Evolutionary conservation across 257 asterid genomes (phyloP), one percentile per base, ranked within the genome.

Genomic region (Prunella vulgaris): DNA sequence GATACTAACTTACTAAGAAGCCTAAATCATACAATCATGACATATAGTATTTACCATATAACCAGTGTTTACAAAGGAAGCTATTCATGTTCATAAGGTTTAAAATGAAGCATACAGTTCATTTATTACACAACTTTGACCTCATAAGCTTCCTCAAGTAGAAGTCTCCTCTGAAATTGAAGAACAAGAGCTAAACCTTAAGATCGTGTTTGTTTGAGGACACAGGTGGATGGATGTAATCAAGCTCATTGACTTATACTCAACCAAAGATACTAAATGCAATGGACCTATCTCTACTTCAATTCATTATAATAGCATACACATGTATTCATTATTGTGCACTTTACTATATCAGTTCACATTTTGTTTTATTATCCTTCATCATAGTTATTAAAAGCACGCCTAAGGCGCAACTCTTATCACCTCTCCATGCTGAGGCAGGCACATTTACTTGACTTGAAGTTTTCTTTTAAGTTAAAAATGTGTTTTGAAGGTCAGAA

Each of bases 61-160:
- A 10, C 59, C 67, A 69, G 56, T 54, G 12, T 49, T 48, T 9
- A 35, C 33, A 71, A 48, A 79, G 28, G n/a, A 74, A 22, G 44
- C n/a, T 18, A 51, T 68, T 57, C 61, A 52, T 32, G 24, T 20
- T 58, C 46, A 68, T 71, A 9, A 6, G 18, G 57, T 28, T 60
- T 14, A 74, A 63, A 44, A 53, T 22, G 58, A 64, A 65, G 62
- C 64, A 22, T 67, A 52, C 24, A 46, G 14, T 60, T 53, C 7
- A 15, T 65, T 66, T 32, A 56, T 68, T 52, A 27, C 33, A 59
- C 24, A 35, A 64, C 20, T 33, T 27, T 61, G 51, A 27, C 20
- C 58, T 51, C 53, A 61, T 42, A 64, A 51, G 49, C 58, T 27
- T 53, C 7, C 60, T 12, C 46, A 35, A 33, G 38, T n/a, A 65